Conservation (phyloP, 2,329 filamentous ascomycete genomes). For the Orbilia quercus region DNA sequence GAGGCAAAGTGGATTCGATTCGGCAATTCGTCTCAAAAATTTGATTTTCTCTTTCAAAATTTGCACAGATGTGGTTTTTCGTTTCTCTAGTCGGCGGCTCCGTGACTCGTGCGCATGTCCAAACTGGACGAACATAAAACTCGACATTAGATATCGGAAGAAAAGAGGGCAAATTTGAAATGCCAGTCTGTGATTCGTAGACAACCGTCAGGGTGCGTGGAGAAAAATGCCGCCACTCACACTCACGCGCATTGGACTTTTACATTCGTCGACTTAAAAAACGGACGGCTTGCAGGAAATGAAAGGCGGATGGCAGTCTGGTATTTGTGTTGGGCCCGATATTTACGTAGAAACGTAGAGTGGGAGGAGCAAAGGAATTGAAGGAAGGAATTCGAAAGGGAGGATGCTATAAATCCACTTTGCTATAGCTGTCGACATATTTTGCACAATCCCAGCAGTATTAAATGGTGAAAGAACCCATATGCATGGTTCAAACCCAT, state of each 20-base stretch:
- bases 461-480: constrained; percentile 15
- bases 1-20: constrained; percentile 19
- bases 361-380: not conserved
- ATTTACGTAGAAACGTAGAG: not conserved
- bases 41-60: too few relatives aligned
- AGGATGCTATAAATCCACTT: constrained; percentile 29
- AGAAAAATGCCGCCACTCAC: not conserved
- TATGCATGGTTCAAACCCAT: constrained; percentile 29
- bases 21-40: constrained; percentile 36
- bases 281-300: constrained; percentile 19
- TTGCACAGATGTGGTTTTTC: not conserved
- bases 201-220: constrained; percentile 24
- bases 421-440: constrained; percentile 47
- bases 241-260: too few relatives aligned
- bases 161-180: constrained; percentile 1
- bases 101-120: constrained; percentile 46
- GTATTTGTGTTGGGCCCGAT: constrained; percentile 14
- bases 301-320: constrained; percentile 4
- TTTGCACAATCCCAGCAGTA: constrained; percentile 35
- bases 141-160: too few relatives aligned
- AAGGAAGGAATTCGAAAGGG: not conserved
- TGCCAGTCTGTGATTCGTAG: constrained; percentile 1
- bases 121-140: constrained; percentile 17
- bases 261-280: too few relatives aligned
- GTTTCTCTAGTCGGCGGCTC: constrained; percentile 37